Percentiles rank a stretch among this genome's conserved stretches.
phyloP scores from a whole-genome alignment of 345 rosid genomes.

The thale cress (Arabidopsis thaliana) region TAIR10.1 NC_003071.7:13120501-13121000 shows the following conservation, averaged over 20 bases:
- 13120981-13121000: constrained; percentile 13
- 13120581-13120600: constrained; percentile 34
- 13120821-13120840: constrained; percentile 23
- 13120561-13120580: constrained; percentile 12
- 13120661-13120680: constrained; percentile 18
- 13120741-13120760: constrained; percentile 23
- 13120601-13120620: constrained; percentile 40
- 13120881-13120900: constrained; percentile 34
- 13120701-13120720: constrained; percentile 7
- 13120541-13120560: not conserved
- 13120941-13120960: constrained; percentile 17
- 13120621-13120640: constrained; percentile 26
- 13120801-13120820: constrained; percentile 18
- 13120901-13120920: constrained; percentile 18
- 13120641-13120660: constrained; percentile 34
- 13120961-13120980: constrained; percentile 23
- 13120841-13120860: constrained; percentile 35
- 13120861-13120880: constrained; percentile 23
- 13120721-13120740: constrained; percentile 30
- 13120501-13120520: not conserved
- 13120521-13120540: not conserved
- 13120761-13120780: constrained; percentile 36
- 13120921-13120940: constrained; percentile 25
- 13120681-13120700: constrained; percentile 39
- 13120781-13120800: constrained; percentile 30